phyloP scores from a whole-genome alignment of 352 stramenopile genomes.

The Phytophthora meadii region DNA sequence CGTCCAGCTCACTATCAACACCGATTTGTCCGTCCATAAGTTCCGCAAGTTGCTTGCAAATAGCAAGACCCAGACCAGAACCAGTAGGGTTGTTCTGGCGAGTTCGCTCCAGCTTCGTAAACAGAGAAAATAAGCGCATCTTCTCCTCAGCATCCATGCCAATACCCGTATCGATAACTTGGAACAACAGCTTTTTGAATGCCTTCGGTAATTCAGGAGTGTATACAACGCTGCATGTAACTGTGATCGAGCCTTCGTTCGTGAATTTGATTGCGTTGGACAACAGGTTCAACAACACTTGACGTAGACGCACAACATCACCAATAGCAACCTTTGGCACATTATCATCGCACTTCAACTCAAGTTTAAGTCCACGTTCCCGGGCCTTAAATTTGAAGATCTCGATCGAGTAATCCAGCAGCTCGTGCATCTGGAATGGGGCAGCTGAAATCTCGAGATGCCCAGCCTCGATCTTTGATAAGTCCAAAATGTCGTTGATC shows the following conservation, averaged over 20 bases:
- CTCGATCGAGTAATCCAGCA: slow-evolving; percentile 89
- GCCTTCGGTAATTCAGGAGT: slow-evolving; percentile 64
- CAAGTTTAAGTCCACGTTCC: slow-evolving; percentile 88
- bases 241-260: slow-evolving; percentile 81
- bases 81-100: slow-evolving; percentile 89
- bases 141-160: slow-evolving; percentile 88
- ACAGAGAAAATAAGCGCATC: slow-evolving; percentile 79
- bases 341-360: slow-evolving; percentile 66
- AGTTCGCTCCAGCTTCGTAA: slow-evolving; percentile 83
- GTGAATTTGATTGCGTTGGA: slow-evolving; percentile 92
- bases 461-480: slow-evolving; percentile 94
- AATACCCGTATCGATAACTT: slow-evolving; percentile 87
- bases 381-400: slow-evolving; percentile 91
- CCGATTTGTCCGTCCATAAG: slow-evolving; percentile 90
- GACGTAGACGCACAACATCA: slow-evolving; percentile 78
- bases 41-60: slow-evolving; percentile 90
- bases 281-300: slow-evolving; percentile 84
- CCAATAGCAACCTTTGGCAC: slow-evolving; percentile 78
- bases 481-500: slow-evolving; percentile 93
- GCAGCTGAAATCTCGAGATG: slow-evolving; percentile 90
- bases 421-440: slow-evolving; percentile 82
- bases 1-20: slow-evolving; percentile 78
- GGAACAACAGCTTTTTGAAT: slow-evolving; percentile 82
- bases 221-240: slow-evolving; percentile 75
- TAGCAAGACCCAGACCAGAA: slow-evolving; percentile 84